Percentiles rank a stretch among this genome's conserved stretches.
Conservation (phyloP, 2,329 filamentous ascomycete species). For the Sclerotinia nivalis region DNA sequence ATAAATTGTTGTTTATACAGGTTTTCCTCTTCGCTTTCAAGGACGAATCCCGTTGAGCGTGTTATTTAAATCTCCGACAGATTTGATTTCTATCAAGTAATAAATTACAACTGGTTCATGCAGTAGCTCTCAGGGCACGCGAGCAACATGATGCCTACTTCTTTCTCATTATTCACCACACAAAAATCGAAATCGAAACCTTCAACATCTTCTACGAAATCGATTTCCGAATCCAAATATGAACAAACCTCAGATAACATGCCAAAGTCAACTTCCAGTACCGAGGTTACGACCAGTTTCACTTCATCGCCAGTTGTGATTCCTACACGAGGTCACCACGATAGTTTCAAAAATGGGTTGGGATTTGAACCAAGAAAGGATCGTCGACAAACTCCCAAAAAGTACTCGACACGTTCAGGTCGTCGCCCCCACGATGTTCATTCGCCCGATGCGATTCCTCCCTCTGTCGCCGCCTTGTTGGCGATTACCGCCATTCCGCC, state of each 20-base stretch:
- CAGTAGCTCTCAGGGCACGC: conserved; percentile 21
- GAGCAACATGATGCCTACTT: conserved; percentile 22
- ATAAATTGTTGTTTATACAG: background rate
- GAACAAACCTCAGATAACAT: conserved; percentile 13
- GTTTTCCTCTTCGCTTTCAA: background rate
- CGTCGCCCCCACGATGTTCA: conserved; percentile 48
- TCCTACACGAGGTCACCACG: conserved; percentile 34
- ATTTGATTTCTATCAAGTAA: conserved; percentile 23
- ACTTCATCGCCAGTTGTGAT: conserved; percentile 29
- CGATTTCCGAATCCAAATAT: conserved; percentile 7
- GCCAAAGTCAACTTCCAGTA: conserved; percentile 7
- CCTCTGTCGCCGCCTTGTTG: conserved; percentile 61
- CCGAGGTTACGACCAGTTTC: conserved; percentile 3
- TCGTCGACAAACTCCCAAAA: conserved; percentile 29
- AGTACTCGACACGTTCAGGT: conserved; percentile 24
- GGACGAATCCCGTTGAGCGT: conserved; percentile 12
- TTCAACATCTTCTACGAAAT: background rate
- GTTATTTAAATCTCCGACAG: conserved; percentile 15
- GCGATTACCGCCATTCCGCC: conserved; percentile 62
- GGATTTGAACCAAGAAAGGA: conserved; percentile 31
- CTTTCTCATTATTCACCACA: conserved; percentile 19
- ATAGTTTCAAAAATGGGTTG: conserved; percentile 29
- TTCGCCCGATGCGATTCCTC: conserved; percentile 56
- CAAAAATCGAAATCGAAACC: conserved; percentile 15
- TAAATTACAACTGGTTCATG: conserved; percentile 20